Evolutionary conservation across 805 yeast genomes (phyloP).

Genomic region (Hemisphaericaspora nanyangensis): DNA sequence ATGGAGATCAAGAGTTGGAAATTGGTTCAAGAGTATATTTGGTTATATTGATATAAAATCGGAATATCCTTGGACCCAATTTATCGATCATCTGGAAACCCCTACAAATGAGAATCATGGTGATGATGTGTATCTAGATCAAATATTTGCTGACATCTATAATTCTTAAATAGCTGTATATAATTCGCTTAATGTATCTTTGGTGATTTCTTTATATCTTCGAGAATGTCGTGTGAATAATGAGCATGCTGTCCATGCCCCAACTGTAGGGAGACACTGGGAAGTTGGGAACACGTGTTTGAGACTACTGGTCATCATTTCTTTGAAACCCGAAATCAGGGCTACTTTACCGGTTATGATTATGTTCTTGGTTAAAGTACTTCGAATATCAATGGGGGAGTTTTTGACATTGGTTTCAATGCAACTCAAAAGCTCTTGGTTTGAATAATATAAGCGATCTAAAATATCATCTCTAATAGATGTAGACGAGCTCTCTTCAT

Average conservation of each 20-base stretch:
- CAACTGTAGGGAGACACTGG: conserved; percentile 13
- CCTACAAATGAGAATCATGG: background rate
- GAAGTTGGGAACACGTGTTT: conserved; percentile 3
- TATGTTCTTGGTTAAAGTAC: conserved; percentile 14
- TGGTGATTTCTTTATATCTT: conserved; percentile 14
- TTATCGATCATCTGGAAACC: conserved; percentile 3
- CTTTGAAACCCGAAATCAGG: conserved; percentile 21
- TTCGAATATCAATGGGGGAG: conserved; percentile 18
- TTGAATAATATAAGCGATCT: background rate
- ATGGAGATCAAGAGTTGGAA: background rate
- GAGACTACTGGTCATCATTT: conserved; percentile 13
- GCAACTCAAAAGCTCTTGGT: background rate
- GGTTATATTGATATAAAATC: background rate
- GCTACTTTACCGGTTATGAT: conserved; percentile 22
- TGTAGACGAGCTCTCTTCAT: background rate
- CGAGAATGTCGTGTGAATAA: conserved; percentile 21
- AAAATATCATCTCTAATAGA: background rate
- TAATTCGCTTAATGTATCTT: conserved; percentile 1
- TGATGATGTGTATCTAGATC: conserved; percentile 9
- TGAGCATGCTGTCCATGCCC: conserved; percentile 32
- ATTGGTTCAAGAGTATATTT: background rate
- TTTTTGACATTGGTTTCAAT: conserved; percentile 6
- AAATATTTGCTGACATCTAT: conserved; percentile 8
- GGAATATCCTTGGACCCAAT: conserved; percentile 17
- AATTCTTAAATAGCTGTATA: background rate